Evolutionary conservation across 1,139 yeast genomes (phyloP), one percentile per base, ranked within the genome.

Genomic region (Dujonia santamariae): DNA sequence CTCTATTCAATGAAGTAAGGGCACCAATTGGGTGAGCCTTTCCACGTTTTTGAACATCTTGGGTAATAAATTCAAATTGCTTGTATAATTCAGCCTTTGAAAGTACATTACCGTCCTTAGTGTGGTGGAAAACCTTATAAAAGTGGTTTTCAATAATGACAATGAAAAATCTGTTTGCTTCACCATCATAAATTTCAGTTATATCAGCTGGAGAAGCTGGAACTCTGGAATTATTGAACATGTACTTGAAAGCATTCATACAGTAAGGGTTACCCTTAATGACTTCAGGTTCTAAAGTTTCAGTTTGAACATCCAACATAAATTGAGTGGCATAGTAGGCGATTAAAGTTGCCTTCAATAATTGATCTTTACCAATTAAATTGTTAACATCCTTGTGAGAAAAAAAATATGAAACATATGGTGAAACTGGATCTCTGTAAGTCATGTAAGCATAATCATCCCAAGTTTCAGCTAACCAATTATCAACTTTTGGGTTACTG

Each of bases 391-490:
- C 92, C 59, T 79, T 81, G 68, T 90, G 96, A 36, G 83, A 75
- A 62, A 79, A 90, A 51, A 88, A 92, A 65, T 92, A 92, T 9
- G 96, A 85, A 26, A 87, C 96, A 55, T 80, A 88, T 12, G 97
- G 97, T 21, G 86, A 87, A 17, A 92, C 86, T 0, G 97, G 96
- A 58, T 87, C 97, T 48, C 95, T 77, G 63, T 87, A 88, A 27
- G 85, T 80, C 69, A 92, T 68, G 61, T 92, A 92, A 21, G 97
- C 96, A 48, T 84, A 87, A 51, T 85, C 85, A 59, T 90, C 96
- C 98, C 98, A 92, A 73, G 84, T 87, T 42, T 78, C 84, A 36
- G 86, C 78, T 53, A 92, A 74, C 98, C 98, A 92, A 61, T 92
- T 92, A 55, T 86, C 81, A 36, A 60, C 65, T 37, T 54, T 62